phyloP scores from a whole-genome alignment of 2,329 filamentous ascomycete species.

The Colletotrichum tabaci region DNA sequence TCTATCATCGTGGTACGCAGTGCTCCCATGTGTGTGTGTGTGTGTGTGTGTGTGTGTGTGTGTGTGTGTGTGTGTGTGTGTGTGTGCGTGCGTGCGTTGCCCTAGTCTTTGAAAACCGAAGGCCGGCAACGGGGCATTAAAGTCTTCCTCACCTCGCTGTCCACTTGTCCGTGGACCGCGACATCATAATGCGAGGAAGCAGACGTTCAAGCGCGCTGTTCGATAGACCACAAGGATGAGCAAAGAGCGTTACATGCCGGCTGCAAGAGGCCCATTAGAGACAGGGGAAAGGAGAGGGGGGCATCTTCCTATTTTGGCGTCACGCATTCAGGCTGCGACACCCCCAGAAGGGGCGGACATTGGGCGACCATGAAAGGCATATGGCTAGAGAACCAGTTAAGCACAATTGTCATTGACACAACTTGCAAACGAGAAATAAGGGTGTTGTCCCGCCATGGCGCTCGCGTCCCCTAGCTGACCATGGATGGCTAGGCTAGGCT shows the following conservation, averaged over 20 bases:
- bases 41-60: no score
- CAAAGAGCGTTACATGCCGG: not conserved
- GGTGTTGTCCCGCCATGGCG: not conserved
- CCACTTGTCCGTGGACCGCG: not conserved
- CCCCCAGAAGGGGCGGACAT: not conserved
- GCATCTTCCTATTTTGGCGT: not conserved
- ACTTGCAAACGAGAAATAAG: not conserved
- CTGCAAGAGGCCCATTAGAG: not conserved
- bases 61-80: no score
- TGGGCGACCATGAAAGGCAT: not conserved
- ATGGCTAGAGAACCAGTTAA: not conserved
- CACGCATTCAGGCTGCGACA: not conserved
- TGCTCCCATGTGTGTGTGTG: no score
- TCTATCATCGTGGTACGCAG: no score
- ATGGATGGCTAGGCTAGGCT: not conserved
- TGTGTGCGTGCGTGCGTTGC: not conserved
- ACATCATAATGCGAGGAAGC: not conserved
- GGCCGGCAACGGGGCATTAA: not conserved
- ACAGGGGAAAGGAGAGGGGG: not conserved
- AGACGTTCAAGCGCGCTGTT: no score
- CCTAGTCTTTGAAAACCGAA: conserved; percentile 1
- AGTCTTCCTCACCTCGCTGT: not conserved
- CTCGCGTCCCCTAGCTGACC: not conserved
- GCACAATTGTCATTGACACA: not conserved
- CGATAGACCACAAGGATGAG: not conserved